Evolutionary conservation across 2,329 filamentous ascomycete species (phyloP), one percentile per base, ranked within the genome.

Genomic region (Allantophomopsis lycopodina): DNA sequence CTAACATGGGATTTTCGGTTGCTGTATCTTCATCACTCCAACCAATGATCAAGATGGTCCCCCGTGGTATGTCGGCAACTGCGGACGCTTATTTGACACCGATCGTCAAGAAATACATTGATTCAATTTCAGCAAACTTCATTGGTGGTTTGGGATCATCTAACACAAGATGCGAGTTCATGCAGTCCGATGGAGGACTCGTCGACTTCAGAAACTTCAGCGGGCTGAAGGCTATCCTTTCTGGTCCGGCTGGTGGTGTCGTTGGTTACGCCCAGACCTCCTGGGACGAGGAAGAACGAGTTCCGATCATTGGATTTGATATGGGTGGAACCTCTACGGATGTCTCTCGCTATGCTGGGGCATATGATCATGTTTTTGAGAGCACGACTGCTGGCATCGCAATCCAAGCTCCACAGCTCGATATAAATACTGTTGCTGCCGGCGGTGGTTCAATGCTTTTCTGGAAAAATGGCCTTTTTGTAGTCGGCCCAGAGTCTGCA

Each of bases 241-340:
- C 85, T 1, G 88, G 88, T 0, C 88, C 88, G 2, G 88, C 88
- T n/a, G 88, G 87, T 23, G 88, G 88, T 33, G 88, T 94, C 0
- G 87, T 94, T 0, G 88, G 88, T 4, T 94, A 94, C 56, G 87
- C 88, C n/a, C 76, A 89, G 15, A 95, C 89, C 0, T 91, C 83
- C 1, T 95, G 89, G 56, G 88, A 95, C 48, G 71, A 80, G 0
- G 68, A 81, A 38, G 91, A 85, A 4, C 83, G 78, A 54, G 85
- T 75, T 1, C 86, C 87, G 0, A 83, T 95, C 4, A 94, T 95
- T 51, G 88, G 88, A 0, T 95, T 95, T 52, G 88, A 95, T 50
- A 95, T 95, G 88, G 86, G 86, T 30, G 88, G 88, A 8, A 95
- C 88, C 0, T 88, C 80, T 41, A 95, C 88, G 1, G 88, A 95